Evolutionary conservation across 2,329 filamentous ascomycete species (phyloP), one percentile per base, ranked within the genome.

Genomic region (Albifimbria verrucaria): DNA sequence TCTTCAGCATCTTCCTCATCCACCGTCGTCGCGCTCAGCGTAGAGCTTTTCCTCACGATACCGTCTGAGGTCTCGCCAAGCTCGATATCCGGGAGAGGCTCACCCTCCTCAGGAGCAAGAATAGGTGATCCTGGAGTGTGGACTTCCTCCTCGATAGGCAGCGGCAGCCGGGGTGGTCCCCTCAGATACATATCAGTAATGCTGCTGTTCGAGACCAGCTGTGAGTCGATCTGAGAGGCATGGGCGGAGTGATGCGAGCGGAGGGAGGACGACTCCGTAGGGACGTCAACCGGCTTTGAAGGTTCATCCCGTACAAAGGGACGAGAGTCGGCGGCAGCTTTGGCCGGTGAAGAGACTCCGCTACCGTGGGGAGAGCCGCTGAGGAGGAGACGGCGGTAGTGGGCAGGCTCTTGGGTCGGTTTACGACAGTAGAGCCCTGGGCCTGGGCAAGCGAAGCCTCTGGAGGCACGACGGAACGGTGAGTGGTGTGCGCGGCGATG

Each of bases 71-170:
- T 73, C 49, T 83, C 79, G 18, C 80, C 75, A 10, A 73, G 68
- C 42, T 80, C 73, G n/a, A 79, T 68, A 50, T 82, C 77, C 6
- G 80, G 81, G 55, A 86, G 67, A 2, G 70, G 71, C 55, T 76
- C 78, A 49, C 68, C 69, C 67, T 90, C 87, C 24, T 86, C 79
- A 1, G 91, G 82, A 7, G 88, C 85, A 57, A 93, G 83, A 58
- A 96, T 93, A 51, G 93, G 93, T 44, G 92, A 97, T 23, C 92
- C 92, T 2, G 93, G 93, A 1, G 89, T 91, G 62, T 94, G 87
- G 15, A 89, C 82, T 68, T 96, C 92, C 76, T 97, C 90, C 63
- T 95, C 92, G 63, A 97, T 97, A 51, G 93, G 92, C 54, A 97
- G 82, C 54, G 93, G 93, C 64, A 97, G 78, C 55, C 93, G 88